phyloP scores from a whole-genome alignment of 495 filamentous ascomycete genomes.

The Elaphomyces granulatus region DNA sequence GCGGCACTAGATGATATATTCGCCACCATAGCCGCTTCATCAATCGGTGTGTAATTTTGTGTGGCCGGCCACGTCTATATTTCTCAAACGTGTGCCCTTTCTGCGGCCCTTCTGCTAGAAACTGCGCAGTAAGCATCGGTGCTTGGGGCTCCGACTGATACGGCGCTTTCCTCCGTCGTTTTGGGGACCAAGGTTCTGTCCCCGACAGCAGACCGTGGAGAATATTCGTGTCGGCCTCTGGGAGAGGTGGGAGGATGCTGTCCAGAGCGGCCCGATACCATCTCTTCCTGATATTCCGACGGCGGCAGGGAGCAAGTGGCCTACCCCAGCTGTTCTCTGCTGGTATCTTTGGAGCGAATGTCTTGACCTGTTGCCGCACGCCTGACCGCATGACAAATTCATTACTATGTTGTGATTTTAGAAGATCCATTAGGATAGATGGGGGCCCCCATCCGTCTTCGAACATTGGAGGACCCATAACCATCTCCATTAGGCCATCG shows the following conservation, averaged over 20 bases:
- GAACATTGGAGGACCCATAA: slow-evolving; percentile 10
- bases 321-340: slow-evolving; percentile 48
- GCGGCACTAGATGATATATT: slow-evolving; percentile 27
- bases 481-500: slow-evolving; percentile 10
- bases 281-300: slow-evolving; percentile 40
- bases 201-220: slow-evolving; percentile 47
- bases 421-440: slow-evolving; percentile 16
- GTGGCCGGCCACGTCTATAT: slow-evolving; percentile 23
- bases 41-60: slow-evolving; percentile 27
- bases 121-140: slow-evolving; percentile 7
- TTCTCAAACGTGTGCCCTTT: slow-evolving; percentile 22
- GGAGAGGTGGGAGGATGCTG: slow-evolving; percentile 57
- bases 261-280: slow-evolving; percentile 44
- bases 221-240: slow-evolving; percentile 45
- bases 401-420: slow-evolving; percentile 25
- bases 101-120: slow-evolving; percentile 20
- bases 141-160: slow-evolving; percentile 1
- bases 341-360: slow-evolving; percentile 38
- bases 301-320: slow-evolving; percentile 37
- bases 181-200: slow-evolving; percentile 24
- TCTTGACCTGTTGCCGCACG: slow-evolving; percentile 21
- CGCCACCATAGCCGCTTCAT: slow-evolving; percentile 34
- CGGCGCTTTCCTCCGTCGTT: slow-evolving; percentile 19
- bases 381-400: slow-evolving; percentile 10
- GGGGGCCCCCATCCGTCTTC: slow-evolving; percentile 27